A percentile compares a stretch with the other conserved stretches of the same genome.
Conservation (phyloP, 371 early-diverging fungal species). For the Apophysomyces elegans region DNA sequence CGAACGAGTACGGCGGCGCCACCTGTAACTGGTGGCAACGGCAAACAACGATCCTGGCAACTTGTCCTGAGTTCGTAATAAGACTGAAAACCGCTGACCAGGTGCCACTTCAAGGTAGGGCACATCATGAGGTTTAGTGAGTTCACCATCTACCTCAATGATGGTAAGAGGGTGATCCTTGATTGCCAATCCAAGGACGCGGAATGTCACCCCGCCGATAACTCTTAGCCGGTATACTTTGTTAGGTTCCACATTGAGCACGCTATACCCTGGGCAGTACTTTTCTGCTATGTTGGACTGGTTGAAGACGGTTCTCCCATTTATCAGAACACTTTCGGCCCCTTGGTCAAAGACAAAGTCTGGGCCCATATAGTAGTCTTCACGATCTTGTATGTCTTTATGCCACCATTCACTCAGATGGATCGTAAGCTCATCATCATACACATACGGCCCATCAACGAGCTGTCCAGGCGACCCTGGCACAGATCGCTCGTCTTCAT, state of each 20-base stretch:
- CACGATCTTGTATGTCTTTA: constrained; percentile 19
- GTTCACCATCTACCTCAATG: constrained; percentile 45
- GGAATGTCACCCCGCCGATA: constrained; percentile 40
- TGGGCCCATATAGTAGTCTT: constrained; percentile 25
- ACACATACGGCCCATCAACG: constrained; percentile 35
- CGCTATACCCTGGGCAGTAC: constrained; percentile 31
- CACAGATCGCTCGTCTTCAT: constrained; percentile 34
- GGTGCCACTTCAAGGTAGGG: constrained; percentile 37
- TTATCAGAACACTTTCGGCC: constrained; percentile 36
- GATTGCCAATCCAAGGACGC: constrained; percentile 33
- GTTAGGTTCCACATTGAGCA: constrained; percentile 32
- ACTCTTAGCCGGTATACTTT: constrained; percentile 38
- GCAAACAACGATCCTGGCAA: constrained; percentile 24
- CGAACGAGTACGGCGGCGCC: constrained; percentile 18
- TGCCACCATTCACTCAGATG: constrained; percentile 55
- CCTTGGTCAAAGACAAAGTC: constrained; percentile 24
- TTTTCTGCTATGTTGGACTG: background rate
- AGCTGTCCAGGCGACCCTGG: background rate
- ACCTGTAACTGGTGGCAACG: constrained; percentile 28
- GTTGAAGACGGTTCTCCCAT: constrained; percentile 32
- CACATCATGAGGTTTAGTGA: constrained; percentile 28
- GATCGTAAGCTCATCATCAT: constrained; percentile 50
- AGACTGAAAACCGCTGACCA: constrained; percentile 44
- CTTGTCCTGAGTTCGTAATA: constrained; percentile 25
- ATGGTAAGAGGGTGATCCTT: constrained; percentile 35